Evolutionary conservation across 2,329 filamentous ascomycete genomes (phyloP), one percentile per base, ranked within the genome.

Genomic region (Colletotrichum scovillei): DNA sequence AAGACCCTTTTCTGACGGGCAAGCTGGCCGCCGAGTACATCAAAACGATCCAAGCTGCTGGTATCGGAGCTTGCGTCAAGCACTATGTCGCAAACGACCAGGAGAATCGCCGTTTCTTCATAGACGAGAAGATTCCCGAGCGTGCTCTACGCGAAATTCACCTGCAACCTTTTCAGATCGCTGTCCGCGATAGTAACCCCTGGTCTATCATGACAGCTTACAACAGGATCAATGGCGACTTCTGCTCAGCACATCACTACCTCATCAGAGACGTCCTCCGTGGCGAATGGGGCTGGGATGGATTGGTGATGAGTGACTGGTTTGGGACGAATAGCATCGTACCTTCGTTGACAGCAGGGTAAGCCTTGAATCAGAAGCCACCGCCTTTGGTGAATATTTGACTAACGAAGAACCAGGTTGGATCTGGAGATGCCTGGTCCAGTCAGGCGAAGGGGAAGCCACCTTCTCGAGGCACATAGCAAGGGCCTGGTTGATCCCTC

Each of bases 1-100:
- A 92, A 1, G 94, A 97, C 79, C 94, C 94, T 0, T 94, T 95
- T 60, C 86, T 96, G 0, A 74, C 90, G 12, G 92, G 91, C 16
- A 84, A 92, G 73, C 89, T 88, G 12, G 88, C 91, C 78, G 85
- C 85, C 19, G 87, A 90, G 80, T 92, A 91, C 0, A 86, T 93
- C 63, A 82, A 87, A 73, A 92, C 85, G 0, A 85, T 90, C 79
- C 88, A 90, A 79, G 80, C 79, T 16, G 78, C 79, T 5, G 84
- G 83, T 5, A 81, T 87, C 2, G 81, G 81, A 0, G 84, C 85
- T 0, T 85, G 83, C 1, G 83, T 86, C 53, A 87, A 90, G 81
- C 89, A 94, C 79, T 94, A 85, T 75, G 86, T 93, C 64, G 88
- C 87, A 35, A 93, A 95, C 79, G 92, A 94, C 79, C 92, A 94